Evolutionary conservation across 2,329 filamentous ascomycete genomes (phyloP).

Genomic region (Pseudogymnoascus sp.): DNA sequence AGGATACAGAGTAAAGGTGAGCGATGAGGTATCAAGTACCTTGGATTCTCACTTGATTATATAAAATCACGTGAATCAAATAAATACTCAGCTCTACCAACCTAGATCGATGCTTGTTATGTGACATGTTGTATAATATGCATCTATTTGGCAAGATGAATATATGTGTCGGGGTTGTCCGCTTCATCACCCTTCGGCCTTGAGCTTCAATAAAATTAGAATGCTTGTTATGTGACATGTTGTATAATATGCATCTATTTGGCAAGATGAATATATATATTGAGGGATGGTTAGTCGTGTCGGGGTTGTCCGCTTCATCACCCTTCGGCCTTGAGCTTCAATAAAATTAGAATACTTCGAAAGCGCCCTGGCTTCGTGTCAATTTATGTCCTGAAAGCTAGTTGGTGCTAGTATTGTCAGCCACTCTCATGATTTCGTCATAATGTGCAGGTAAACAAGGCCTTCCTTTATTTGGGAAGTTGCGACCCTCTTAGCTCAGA

Average conservation of each 20-base stretch:
- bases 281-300: not conserved
- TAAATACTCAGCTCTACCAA: not conserved
- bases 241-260: too few relatives aligned
- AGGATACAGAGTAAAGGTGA: not conserved
- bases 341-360: not conserved
- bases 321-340: not conserved
- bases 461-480: not conserved
- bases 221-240: too few relatives aligned
- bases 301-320: not conserved
- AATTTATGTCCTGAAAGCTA: not conserved
- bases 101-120: not conserved
- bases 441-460: not conserved
- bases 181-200: not conserved
- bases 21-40: not conserved
- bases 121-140: not conserved
- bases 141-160: not conserved
- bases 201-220: not conserved
- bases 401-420: too few relatives aligned
- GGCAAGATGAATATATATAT: too few relatives aligned
- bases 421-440: not conserved
- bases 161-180: not conserved
- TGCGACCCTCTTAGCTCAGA: not conserved
- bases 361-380: not conserved
- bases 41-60: not conserved
- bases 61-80: not conserved